Conservation (phyloP, 2,329 filamentous ascomycete species). For the Sphaerostilbella broomeana region DNA sequence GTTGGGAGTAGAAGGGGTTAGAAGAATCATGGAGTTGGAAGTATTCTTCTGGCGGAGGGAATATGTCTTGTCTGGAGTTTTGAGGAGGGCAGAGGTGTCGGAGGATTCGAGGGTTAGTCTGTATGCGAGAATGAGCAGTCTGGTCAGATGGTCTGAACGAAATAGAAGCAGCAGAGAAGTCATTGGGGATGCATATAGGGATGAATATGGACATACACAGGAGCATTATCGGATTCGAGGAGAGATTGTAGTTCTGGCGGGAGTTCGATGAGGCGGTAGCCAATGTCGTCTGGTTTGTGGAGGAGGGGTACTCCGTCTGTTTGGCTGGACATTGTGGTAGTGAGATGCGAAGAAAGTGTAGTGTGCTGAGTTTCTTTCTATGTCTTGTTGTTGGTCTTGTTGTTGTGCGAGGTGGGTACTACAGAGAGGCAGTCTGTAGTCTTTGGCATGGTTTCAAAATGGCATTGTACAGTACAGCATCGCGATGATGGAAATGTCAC, state of each 20-base stretch:
- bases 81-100: conserved; percentile 44
- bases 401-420: too few species aligned
- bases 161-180: too few species aligned
- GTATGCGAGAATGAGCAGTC: too few species aligned
- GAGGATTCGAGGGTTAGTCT: conserved; percentile 46
- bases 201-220: conserved; percentile 37
- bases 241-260: conserved; percentile 51
- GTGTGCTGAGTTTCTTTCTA: too few species aligned
- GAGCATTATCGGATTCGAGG: conserved; percentile 47
- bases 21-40: conserved; percentile 57
- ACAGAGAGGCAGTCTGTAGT: too few species aligned
- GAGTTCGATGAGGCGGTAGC: conserved; percentile 57
- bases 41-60: conserved; percentile 60
- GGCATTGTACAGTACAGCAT: too few species aligned
- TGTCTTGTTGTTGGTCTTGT: too few species aligned
- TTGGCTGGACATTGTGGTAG: conserved; percentile 40
- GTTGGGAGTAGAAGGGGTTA: conserved; percentile 29
- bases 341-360: neutral
- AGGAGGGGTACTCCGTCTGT: conserved; percentile 43
- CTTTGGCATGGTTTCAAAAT: too few species aligned
- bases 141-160: too few species aligned
- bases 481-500: too few species aligned
- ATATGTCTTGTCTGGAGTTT: conserved; percentile 46
- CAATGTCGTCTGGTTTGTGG: conserved; percentile 41
- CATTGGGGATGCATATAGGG: neutral